A percentile compares a stretch with the other conserved stretches of the same genome.
phyloP scores from a whole-genome alignment of 2,329 filamentous ascomycete genomes.

The Leptographium lundbergii region DNA sequence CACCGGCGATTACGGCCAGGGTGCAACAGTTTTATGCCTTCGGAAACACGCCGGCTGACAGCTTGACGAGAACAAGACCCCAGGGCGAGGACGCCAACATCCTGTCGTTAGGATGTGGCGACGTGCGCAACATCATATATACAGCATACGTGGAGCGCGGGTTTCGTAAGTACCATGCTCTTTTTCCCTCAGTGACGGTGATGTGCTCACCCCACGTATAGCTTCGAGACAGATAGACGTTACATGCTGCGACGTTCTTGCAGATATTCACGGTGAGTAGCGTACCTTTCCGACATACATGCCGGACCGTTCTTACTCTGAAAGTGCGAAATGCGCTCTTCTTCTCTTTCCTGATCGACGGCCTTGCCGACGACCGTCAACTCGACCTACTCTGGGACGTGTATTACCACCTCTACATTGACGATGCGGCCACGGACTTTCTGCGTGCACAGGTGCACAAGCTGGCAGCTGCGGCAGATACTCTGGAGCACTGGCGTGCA shows the following conservation, averaged over 20 bases:
- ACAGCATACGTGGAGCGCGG: conserved; percentile 31
- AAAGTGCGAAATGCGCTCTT: conserved; percentile 43
- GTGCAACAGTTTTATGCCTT: conserved; percentile 29
- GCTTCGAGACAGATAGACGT: conserved; percentile 33
- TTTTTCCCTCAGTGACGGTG: background rate
- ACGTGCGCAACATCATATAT: conserved; percentile 43
- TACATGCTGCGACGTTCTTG: conserved; percentile 42
- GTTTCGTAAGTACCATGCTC: conserved; percentile 18
- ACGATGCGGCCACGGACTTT: conserved; percentile 20
- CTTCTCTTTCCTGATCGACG: conserved; percentile 36
- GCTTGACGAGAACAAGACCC: conserved; percentile 32
- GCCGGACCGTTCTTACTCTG: background rate
- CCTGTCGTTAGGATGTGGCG: conserved; percentile 42
- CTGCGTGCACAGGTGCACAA: conserved; percentile 30
- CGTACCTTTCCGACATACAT: too few relatives aligned
- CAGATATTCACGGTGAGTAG: conserved; percentile 34
- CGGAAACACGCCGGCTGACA: conserved; percentile 42
- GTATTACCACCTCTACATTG: conserved; percentile 41
- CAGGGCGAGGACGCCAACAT: conserved; percentile 35
- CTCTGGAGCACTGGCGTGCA: conserved; percentile 29
- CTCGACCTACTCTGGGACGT: conserved; percentile 33
- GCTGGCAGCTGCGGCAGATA: conserved; percentile 25
- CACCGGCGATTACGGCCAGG: conserved; percentile 20
- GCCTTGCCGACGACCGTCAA: conserved; percentile 10
- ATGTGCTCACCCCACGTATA: conserved; percentile 8